Evolutionary conservation across 1,284 basidiomycete genomes (phyloP).

Genomic region (Coniferiporia sulphurascens): DNA sequence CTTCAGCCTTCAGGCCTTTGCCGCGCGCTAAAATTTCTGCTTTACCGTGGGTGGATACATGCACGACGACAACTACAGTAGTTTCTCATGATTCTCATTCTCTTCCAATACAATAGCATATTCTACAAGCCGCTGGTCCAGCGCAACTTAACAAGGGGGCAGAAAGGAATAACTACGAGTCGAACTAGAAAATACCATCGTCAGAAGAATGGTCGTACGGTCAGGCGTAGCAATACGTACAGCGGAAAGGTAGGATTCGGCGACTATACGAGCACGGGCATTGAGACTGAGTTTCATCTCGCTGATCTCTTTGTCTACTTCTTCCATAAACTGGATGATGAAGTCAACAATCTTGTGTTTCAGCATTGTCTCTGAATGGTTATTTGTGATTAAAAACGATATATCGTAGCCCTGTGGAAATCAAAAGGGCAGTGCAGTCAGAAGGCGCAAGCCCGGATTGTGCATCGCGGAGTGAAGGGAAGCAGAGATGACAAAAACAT

Average conservation of each 20-base stretch:
- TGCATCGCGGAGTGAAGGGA: conserved; percentile 6
- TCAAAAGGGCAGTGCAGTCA: conserved; percentile 1
- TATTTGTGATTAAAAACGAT: conserved; percentile 97
- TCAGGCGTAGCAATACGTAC: conserved; percentile 38
- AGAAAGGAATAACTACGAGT: background rate
- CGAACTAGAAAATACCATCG: background rate
- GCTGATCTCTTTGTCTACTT: conserved; percentile 90
- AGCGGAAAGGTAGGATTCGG: conserved; percentile 81
- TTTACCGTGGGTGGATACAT: background rate
- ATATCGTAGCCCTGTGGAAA: conserved; percentile 87
- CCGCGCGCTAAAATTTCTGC: too few species aligned
- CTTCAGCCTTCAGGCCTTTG: too few species aligned
- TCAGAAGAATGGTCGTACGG: background rate
- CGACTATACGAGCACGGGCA: conserved; percentile 94
- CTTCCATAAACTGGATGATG: conserved; percentile 99
- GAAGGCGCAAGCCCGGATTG: conserved; percentile 6
- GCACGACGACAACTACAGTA: background rate
- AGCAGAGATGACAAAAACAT: background rate
- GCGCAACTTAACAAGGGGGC: background rate
- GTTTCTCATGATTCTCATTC: background rate
- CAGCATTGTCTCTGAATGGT: conserved; percentile 94
- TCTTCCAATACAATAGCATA: conserved; percentile 1
- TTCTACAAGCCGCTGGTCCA: conserved; percentile 6
- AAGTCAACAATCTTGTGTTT: conserved; percentile 99
- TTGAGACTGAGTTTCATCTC: conserved; percentile 92